Evolutionary conservation across 2,329 filamentous ascomycete species (phyloP).

Genomic region (Arachnomyces sp.): DNA sequence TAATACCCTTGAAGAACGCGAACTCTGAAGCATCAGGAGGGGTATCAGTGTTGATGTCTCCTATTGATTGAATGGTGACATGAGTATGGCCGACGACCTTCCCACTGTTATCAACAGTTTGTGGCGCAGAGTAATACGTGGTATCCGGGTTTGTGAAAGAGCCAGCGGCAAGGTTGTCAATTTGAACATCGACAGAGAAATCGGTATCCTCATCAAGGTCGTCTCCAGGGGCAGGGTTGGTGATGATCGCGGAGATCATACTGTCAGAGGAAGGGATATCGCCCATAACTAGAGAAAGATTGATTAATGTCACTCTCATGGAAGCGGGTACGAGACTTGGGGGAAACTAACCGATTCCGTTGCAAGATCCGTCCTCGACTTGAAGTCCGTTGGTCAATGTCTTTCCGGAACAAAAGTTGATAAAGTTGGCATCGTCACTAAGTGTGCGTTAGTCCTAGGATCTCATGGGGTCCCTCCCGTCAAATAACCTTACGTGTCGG

Average conservation of each 20-base stretch:
- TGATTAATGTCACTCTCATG: background rate
- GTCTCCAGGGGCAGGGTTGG: constrained; percentile 37
- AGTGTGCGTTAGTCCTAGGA: constrained; percentile 7
- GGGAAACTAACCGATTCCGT: constrained; percentile 40
- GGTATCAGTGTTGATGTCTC: constrained; percentile 25
- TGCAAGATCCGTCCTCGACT: constrained; percentile 46
- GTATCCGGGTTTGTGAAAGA: constrained; percentile 47
- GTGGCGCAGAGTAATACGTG: constrained; percentile 51
- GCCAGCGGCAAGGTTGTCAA: constrained; percentile 45
- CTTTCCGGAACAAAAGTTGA: constrained; percentile 52
- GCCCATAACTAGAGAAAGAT: constrained; percentile 44
- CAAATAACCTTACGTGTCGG: constrained; percentile 34
- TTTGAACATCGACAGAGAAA: constrained; percentile 45
- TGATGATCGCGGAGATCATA: constrained; percentile 52
- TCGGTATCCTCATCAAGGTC: constrained; percentile 31
- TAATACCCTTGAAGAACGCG: constrained; percentile 53
- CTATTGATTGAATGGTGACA: constrained; percentile 46
- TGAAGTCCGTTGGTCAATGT: constrained; percentile 50
- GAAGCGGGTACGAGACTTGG: constrained; percentile 7
- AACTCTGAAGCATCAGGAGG: constrained; percentile 40
- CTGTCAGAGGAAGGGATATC: constrained; percentile 44
- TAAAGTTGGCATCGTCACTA: constrained; percentile 49
- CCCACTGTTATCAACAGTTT: constrained; percentile 36
- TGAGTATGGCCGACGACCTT: constrained; percentile 31
- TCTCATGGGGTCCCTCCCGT: background rate